Evolutionary conservation across 495 filamentous ascomycete species (phyloP).

Genomic region (Hypoxylon trugodes): DNA sequence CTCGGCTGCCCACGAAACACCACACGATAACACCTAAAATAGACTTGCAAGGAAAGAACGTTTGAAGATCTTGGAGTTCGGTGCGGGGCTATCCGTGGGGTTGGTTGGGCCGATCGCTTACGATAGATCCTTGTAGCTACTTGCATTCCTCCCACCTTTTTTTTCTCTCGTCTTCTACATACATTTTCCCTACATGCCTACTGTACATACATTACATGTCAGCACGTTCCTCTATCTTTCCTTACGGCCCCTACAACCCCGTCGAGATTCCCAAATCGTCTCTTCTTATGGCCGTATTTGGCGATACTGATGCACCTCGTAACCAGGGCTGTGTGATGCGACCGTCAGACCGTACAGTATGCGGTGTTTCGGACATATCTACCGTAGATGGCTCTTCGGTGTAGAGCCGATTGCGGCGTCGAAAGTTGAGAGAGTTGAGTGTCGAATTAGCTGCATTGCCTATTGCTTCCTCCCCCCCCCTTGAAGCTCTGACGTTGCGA

Average conservation of each 20-base stretch:
- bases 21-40: conserved; percentile 21
- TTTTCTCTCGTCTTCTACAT: not conserved
- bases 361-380: not conserved
- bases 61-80: conserved; percentile 42
- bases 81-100: conserved; percentile 44
- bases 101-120: conserved; percentile 39
- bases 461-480: conserved; percentile 14
- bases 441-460: not conserved
- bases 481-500: conserved; percentile 32
- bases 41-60: conserved; percentile 25
- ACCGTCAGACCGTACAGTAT: conserved; percentile 3
- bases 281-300: conserved; percentile 28
- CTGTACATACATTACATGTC: not conserved
- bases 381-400: conserved; percentile 9
- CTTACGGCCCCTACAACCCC: too few relatives aligned
- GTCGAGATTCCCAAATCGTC: conserved; percentile 18
- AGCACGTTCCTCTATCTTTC: too few relatives aligned
- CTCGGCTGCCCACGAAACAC: conserved; percentile 10
- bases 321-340: not conserved
- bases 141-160: conserved; percentile 16
- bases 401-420: conserved; percentile 12
- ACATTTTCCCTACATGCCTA: not conserved
- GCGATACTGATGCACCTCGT: conserved; percentile 3
- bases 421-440: not conserved
- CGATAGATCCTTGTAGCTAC: conserved; percentile 29